Conservation (phyloP, 805 yeast genomes). For the Myxozyma nipponensis region DNA sequence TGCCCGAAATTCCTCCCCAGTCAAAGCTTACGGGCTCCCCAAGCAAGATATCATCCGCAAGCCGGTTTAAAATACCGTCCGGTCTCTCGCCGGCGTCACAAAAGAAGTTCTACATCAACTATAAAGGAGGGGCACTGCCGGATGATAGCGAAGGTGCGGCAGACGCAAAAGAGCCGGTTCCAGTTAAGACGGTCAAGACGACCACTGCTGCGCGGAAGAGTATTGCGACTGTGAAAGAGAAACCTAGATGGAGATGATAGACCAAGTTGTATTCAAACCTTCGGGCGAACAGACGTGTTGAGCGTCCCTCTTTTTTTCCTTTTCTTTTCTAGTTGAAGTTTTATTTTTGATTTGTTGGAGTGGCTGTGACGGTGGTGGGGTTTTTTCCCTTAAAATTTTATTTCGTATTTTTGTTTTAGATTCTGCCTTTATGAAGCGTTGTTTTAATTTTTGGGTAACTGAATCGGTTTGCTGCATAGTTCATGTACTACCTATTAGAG, state of each 20-base stretch:
- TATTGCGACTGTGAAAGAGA: slow-evolving; percentile 11
- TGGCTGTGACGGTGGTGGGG: not conserved
- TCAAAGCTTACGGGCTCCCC: not conserved
- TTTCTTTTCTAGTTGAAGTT: not conserved
- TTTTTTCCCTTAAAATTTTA: too few species aligned
- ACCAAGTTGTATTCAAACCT: too few species aligned
- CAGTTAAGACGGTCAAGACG: not conserved
- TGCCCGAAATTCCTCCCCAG: slow-evolving; percentile 4
- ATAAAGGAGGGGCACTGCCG: not conserved
- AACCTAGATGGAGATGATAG: slow-evolving; percentile 22
- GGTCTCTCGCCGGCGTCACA: slow-evolving; percentile 13
- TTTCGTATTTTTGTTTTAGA: too few species aligned
- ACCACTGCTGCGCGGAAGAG: slow-evolving; percentile 14
- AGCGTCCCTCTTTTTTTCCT: too few species aligned
- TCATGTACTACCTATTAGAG: too few species aligned
- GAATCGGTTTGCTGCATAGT: too few species aligned
- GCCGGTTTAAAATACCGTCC: not conserved
- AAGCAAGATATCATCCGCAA: slow-evolving; percentile 6
- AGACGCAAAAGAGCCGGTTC: not conserved
- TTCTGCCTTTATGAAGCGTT: too few species aligned
- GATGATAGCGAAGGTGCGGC: not conserved
- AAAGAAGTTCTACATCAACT: slow-evolving; percentile 19
- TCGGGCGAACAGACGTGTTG: too few species aligned
- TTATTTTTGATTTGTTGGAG: not conserved
- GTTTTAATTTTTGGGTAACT: too few species aligned